Evolutionary conservation across 108 stramenopile species (phyloP).

Genomic region (Aurantiochytrium sp.): DNA sequence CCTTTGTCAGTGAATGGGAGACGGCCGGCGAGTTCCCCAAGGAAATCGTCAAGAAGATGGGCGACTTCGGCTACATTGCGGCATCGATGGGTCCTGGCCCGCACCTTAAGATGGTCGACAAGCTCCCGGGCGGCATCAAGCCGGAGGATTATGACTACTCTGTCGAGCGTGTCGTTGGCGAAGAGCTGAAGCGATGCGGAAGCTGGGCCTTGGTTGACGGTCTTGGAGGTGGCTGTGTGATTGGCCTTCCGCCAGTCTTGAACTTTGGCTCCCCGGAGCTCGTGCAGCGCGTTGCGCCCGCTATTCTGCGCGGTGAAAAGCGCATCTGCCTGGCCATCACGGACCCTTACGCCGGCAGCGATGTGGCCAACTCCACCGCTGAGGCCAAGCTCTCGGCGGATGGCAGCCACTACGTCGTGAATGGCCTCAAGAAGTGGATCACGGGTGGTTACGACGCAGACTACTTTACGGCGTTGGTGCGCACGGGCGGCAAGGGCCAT

Average conservation of each 20-base stretch:
- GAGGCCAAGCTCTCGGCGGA: not conserved
- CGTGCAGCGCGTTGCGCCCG: not conserved
- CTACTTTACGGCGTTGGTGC: constrained; percentile 10
- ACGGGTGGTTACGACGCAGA: not conserved
- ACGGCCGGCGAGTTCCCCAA: not conserved
- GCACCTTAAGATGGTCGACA: no score
- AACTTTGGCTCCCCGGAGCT: not conserved
- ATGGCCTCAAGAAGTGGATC: constrained; percentile 15
- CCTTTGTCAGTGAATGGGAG: not conserved
- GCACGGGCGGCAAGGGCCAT: not conserved
- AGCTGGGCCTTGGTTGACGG: not conserved
- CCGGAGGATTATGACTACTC: no score
- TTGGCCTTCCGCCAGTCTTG: not conserved
- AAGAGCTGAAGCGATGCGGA: not conserved
- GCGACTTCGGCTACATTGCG: not conserved
- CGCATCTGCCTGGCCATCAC: constrained; percentile 14
- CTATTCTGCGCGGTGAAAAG: not conserved
- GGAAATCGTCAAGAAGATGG: not conserved
- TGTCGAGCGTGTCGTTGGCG: not conserved
- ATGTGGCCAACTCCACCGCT: not conserved
- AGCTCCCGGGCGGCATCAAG: no score
- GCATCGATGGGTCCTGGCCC: not conserved
- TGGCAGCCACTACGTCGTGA: not conserved
- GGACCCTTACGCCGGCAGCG: constrained; percentile 1
- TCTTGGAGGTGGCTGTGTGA: not conserved